Base-by-base conservation (phyloP, 75 land plant genomes). In the Cryptomeria japonica region DNA sequence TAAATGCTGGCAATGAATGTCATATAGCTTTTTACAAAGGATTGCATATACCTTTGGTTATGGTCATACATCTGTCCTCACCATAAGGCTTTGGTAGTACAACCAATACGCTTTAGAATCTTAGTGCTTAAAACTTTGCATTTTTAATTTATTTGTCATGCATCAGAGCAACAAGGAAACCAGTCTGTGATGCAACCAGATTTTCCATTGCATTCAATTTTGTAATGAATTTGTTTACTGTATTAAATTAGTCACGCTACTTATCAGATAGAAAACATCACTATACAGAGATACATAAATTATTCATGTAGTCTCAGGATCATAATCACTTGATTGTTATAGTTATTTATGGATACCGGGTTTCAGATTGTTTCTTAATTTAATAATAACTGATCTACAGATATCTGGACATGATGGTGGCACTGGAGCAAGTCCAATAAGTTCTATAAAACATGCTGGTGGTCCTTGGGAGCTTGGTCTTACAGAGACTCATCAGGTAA, bases 371-470 rank as follows among this genome's bases (percentile, higher is more conserved):
- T 32, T 85, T 47, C 32, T 85, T 84, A 34, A 38, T 19, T 18
- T 85, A 19, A 22, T 38, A 79, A 19, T 51, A 28, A 88, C 53
- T 89, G 32, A 31, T 70, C 87, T 86, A 64, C 90, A 97, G 99
- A 97, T 98, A 88, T 98, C 99, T 68, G 99, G 99, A 36, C 99
- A 97, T 91, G 99, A 98, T 91, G 99, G 99, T 64, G 99, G 99
- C 84, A 98, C 99, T 88, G 99, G 99, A 86, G 99, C 99, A 31
- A 97, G 99, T 84, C 99, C 99, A 14, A 88, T 97, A 85, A 98
- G 99, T 88, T 97, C 99, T 84, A 98, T 98, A 73, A 98, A 98
- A 89, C 99, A 98, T 90, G 99, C 99, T 61, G 99, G 99, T 86
- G 99, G 99, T 86, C 99, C 99, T 32, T 98, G 99, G 99, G 99